Conservation (phyloP, 176 grass and related monocot species). For the Themeda triandra region DNA sequence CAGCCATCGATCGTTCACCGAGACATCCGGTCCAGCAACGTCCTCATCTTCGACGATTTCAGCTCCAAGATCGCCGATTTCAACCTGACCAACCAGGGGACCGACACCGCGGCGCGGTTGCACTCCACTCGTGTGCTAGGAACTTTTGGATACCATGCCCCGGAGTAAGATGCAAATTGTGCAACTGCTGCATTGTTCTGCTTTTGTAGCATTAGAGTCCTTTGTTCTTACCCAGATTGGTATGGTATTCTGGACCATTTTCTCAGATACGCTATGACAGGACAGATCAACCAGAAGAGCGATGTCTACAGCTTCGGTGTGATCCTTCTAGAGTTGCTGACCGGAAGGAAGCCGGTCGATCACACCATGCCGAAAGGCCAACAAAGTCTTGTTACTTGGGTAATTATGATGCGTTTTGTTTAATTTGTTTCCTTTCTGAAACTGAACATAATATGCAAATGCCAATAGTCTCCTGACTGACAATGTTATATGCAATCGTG, state of each 20-base stretch:
- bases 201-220: not conserved
- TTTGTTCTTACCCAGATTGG: not conserved
- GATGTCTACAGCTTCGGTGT: constrained; percentile 84
- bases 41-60: constrained; percentile 77
- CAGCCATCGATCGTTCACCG: constrained; percentile 77
- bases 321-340: constrained; percentile 74
- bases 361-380: constrained; percentile 90
- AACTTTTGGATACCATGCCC: constrained; percentile 85
- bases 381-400: constrained; percentile 90
- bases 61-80: constrained; percentile 69
- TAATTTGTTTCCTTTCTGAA: not conserved
- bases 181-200: not conserved
- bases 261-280: constrained; percentile 81
- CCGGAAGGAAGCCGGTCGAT: constrained; percentile 78
- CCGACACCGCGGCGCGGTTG: constrained; percentile 60
- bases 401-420: not conserved
- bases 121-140: constrained; percentile 81
- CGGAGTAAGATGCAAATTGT: constrained; percentile 38
- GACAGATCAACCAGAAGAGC: constrained; percentile 83
- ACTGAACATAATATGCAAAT: not conserved
- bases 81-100: constrained; percentile 80
- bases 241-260: not conserved
- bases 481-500: not conserved
- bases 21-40: constrained; percentile 81
- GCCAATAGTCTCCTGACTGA: not conserved